Conservation (phyloP, 495 filamentous ascomycete species). For the Viridothelium virens region DNA sequence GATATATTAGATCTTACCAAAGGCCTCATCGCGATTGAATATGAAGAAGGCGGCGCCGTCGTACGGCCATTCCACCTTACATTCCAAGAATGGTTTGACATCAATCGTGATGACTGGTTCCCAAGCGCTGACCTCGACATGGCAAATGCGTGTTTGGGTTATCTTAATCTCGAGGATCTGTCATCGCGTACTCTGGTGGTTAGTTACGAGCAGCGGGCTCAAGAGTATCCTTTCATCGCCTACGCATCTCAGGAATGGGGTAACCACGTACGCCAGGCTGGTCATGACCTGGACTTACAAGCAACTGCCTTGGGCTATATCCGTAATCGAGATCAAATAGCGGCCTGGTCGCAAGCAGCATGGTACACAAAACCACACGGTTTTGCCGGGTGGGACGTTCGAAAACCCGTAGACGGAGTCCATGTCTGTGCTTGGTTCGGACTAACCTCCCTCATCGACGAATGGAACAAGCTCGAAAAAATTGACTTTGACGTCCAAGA, state of each 20-base stretch:
- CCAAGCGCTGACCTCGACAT: neutral
- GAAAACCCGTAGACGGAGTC: neutral
- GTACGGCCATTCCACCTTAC: slow-evolving; percentile 10
- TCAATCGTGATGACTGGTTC: neutral
- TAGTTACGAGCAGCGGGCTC: neutral
- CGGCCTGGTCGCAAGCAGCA: neutral
- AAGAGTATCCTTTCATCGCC: slow-evolving; percentile 6
- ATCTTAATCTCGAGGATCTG: neutral
- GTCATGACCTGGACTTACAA: neutral
- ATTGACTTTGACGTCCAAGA: neutral
- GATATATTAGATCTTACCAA: neutral
- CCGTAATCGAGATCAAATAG: neutral
- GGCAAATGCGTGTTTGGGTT: neutral
- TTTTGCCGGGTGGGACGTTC: neutral
- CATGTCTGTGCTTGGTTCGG: neutral
- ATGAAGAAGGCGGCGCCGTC: neutral
- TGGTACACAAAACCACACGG: neutral
- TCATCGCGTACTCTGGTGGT: neutral
- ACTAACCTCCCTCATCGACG: neutral
- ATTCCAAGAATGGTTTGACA: slow-evolving; percentile 4
- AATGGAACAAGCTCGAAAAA: neutral
- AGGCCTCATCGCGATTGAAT: neutral
- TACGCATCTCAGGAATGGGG: slow-evolving; percentile 19
- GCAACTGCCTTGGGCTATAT: neutral
- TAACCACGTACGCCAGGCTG: slow-evolving; percentile 7